These are phyloP conservation scores for Saturnispora ahearnii DNA, from an alignment of 805 yeast genomes.

Conservation along the genomic window DNA sequence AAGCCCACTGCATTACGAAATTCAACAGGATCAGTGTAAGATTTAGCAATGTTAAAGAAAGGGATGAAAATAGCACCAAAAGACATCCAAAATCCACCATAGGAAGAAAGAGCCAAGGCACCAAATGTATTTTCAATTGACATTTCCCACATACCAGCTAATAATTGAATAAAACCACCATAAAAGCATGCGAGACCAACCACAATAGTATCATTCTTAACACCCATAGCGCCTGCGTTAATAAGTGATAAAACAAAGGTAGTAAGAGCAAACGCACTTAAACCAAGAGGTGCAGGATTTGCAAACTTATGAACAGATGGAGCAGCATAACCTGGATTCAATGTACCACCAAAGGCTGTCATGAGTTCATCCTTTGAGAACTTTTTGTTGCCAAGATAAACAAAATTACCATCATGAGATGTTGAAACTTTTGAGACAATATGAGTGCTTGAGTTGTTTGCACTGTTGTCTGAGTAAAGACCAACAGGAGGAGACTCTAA, in stretches of 20 bases:
- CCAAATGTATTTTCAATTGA: conserved; percentile 72
- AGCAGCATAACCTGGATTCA: conserved; percentile 57
- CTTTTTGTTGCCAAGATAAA: conserved; percentile 64
- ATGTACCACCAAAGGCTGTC: conserved; percentile 74
- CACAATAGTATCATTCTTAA: conserved; percentile 48
- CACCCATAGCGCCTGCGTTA: conserved; percentile 62
- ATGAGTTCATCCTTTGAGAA: conserved; percentile 52
- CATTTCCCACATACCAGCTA: conserved; percentile 71
- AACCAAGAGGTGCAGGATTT: conserved; percentile 70
- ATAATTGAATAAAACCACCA: conserved; percentile 63
- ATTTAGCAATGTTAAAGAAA: conserved; percentile 48
- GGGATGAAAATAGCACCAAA: conserved; percentile 58
- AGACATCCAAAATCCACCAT: conserved; percentile 72
- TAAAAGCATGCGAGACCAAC: conserved; percentile 61
- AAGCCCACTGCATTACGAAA: conserved; percentile 47
- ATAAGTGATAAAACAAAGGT: conserved; percentile 57
- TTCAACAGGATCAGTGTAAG: conserved; percentile 36
- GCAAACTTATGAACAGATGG: conserved; percentile 53
- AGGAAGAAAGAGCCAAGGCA: conserved; percentile 51
- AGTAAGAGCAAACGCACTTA: conserved; percentile 61
- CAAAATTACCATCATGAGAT: conserved; percentile 52
- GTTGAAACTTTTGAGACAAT: conserved; percentile 28
- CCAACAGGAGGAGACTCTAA: conserved; percentile 20
- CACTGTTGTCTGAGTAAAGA: conserved; percentile 13
- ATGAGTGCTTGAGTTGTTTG: background rate